phyloP scores from a whole-genome alignment of 257 asterid genomes.

The Solanum ahanhuiri region DNA sequence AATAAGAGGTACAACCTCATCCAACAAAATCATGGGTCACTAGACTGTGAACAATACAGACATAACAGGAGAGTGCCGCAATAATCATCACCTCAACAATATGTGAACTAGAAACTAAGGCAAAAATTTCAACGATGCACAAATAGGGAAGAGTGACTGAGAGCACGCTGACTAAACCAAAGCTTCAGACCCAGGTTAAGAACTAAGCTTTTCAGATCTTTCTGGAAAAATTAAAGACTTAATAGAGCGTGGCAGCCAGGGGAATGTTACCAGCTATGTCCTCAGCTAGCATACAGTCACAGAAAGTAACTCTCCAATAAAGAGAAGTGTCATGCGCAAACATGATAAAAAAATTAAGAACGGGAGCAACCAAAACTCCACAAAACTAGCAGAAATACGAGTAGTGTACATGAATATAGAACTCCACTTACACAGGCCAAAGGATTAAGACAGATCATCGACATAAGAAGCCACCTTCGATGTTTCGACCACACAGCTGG shows the following conservation, averaged over 20 bases:
- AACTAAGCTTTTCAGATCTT: not conserved
- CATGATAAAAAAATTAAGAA: not conserved
- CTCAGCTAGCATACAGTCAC: not conserved
- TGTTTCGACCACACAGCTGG: constrained; percentile 99
- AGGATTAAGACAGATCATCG: constrained; percentile 93
- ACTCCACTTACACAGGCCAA: constrained; percentile 69
- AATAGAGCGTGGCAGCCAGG: not conserved
- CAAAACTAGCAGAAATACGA: not conserved
- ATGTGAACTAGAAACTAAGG: not conserved
- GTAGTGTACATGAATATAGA: not conserved
- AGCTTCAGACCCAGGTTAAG: not conserved
- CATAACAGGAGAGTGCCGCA: not conserved
- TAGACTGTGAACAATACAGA: not conserved
- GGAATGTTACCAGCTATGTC: not conserved
- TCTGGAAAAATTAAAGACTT: not conserved
- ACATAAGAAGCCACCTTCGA: constrained; percentile 96
- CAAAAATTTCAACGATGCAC: not conserved
- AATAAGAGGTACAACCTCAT: not conserved
- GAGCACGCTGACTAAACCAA: not conserved
- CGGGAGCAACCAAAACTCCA: not conserved
- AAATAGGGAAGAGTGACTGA: not conserved
- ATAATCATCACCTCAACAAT: not conserved
- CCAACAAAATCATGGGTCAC: not conserved
- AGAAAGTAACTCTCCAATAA: not conserved
- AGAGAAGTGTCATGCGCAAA: not conserved